Evolutionary conservation across 768 basidiomycete genomes (phyloP).

Genomic region (Amanita jacksonii): DNA sequence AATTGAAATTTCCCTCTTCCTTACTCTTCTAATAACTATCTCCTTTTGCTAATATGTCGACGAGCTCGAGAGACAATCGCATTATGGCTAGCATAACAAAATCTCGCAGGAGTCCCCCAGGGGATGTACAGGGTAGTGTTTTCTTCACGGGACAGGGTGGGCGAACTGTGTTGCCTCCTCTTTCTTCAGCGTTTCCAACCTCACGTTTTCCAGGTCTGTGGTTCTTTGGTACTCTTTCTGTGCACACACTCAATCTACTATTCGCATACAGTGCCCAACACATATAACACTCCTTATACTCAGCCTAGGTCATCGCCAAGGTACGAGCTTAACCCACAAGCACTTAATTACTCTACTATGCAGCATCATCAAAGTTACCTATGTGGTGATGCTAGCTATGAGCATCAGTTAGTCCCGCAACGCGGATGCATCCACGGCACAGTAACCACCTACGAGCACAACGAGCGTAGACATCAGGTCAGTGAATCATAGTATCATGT

Average conservation of each 20-base stretch:
- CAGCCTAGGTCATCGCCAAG: constrained; percentile 60
- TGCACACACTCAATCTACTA: constrained; percentile 48
- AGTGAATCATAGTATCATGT: too few species aligned
- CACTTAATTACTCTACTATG: too few species aligned
- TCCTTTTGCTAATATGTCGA: constrained; percentile 52
- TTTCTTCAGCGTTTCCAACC: constrained; percentile 79
- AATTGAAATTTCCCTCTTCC: constrained; percentile 46
- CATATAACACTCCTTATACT: constrained; percentile 48
- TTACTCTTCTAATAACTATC: constrained; percentile 48
- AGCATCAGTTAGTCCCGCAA: too few species aligned
- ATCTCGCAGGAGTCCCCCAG: constrained; percentile 62
- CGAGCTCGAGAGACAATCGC: constrained; percentile 63
- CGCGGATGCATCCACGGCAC: too few species aligned
- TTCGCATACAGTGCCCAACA: constrained; percentile 50
- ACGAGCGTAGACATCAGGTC: too few species aligned
- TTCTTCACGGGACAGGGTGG: constrained; percentile 79
- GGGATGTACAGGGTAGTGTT: constrained; percentile 51
- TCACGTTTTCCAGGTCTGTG: constrained; percentile 88
- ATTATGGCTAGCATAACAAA: constrained; percentile 55
- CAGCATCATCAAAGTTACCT: too few species aligned
- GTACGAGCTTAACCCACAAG: constrained; percentile 44
- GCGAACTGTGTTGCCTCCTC: constrained; percentile 82
- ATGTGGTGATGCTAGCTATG: too few species aligned
- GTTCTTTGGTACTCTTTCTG: constrained; percentile 40
- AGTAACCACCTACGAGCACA: too few species aligned